A percentile compares a stretch with the other conserved stretches of the same genome.
phyloP scores from a whole-genome alignment of 1,284 basidiomycete species.

The Termitomyces sp. region DNA sequence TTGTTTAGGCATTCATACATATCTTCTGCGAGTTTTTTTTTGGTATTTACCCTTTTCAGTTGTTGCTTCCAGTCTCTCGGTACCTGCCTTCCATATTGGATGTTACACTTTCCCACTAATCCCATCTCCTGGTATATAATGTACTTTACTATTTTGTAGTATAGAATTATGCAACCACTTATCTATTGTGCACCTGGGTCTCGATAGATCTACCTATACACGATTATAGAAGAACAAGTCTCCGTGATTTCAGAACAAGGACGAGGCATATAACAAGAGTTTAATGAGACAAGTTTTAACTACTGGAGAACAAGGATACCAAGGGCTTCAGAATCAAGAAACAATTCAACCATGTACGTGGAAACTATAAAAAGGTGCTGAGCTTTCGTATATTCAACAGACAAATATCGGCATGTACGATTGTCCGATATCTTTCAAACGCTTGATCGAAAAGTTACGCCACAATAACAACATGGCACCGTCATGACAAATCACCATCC shows the following conservation, averaged over 20 bases:
- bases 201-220: not conserved
- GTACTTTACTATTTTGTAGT: not conserved
- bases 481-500: not conserved
- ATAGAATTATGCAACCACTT: not conserved
- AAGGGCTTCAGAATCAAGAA: not conserved
- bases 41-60: too few relatives aligned
- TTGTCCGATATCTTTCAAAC: not conserved
- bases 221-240: not conserved
- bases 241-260: not conserved
- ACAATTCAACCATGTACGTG: not conserved
- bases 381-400: not conserved
- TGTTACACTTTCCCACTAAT: not conserved
- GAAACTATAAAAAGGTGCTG: not conserved
- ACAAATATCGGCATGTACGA: not conserved
- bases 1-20: not conserved
- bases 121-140: not conserved
- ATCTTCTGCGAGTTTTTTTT: not conserved
- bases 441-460: not conserved
- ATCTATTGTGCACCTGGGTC: not conserved
- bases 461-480: not conserved
- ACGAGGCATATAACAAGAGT: not conserved
- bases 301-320: not conserved
- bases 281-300: not conserved
- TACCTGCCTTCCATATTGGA: not conserved
- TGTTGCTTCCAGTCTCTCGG: not conserved